phyloP scores from a whole-genome alignment of 1,284 basidiomycete species.

The Cystobasidium slooffiae region DNA sequence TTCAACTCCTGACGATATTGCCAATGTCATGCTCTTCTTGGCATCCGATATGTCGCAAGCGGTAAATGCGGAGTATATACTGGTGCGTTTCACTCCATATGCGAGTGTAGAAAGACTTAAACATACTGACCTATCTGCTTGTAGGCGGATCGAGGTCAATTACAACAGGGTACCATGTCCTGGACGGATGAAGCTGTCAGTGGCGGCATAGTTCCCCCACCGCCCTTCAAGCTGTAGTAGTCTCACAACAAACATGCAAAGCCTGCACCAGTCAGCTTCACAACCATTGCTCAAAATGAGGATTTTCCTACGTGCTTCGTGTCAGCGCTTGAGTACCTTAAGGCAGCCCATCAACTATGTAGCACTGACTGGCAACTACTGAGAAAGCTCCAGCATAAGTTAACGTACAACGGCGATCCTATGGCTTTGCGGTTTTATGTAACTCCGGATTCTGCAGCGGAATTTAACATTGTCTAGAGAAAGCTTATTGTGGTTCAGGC shows the following conservation, averaged over 20 bases:
- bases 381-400: too few species aligned
- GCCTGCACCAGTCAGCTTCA: too few species aligned
- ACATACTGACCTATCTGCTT: background rate
- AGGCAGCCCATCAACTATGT: too few species aligned
- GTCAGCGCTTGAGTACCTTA: too few species aligned
- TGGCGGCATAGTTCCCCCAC: slow-evolving; percentile 16
- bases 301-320: too few species aligned
- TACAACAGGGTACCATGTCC: slow-evolving; percentile 19
- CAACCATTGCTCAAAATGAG: too few species aligned
- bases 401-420: too few species aligned
- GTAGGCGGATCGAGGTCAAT: slow-evolving; percentile 25
- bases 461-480: too few species aligned
- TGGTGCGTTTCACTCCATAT: slow-evolving; percentile 1
- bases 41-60: slow-evolving; percentile 19
- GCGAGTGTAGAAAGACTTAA: background rate
- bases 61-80: slow-evolving; percentile 20
- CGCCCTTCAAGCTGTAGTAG: background rate
- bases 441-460: too few species aligned
- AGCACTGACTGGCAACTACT: too few species aligned
- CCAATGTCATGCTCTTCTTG: slow-evolving; percentile 11
- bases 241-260: background rate
- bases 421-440: too few species aligned
- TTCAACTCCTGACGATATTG: slow-evolving; percentile 1
- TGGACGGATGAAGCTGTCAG: slow-evolving; percentile 17
- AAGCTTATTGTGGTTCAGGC: too few species aligned